A percentile compares a stretch with the other conserved stretches of the same genome.
Conservation (phyloP, 441 rosid species). For the Pelargonium citronellum region DNA sequence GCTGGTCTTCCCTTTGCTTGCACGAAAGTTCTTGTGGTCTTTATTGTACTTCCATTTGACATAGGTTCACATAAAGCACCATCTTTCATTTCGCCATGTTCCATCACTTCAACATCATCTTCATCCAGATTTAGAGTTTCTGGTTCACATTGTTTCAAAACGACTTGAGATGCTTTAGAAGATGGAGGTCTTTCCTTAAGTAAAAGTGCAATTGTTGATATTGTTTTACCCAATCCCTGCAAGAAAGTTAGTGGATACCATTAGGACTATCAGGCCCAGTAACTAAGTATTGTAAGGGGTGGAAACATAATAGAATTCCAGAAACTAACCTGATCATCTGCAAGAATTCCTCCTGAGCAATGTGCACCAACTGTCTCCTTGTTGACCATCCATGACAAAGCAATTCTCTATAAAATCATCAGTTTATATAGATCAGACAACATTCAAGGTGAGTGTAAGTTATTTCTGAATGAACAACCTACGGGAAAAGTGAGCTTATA, state of each 20-base stretch:
- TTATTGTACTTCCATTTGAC: constrained; percentile 21
- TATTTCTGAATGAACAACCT: neutral
- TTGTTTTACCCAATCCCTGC: constrained; percentile 93
- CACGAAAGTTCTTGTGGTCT: constrained; percentile 26
- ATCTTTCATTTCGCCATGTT: constrained; percentile 25
- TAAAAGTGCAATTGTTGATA: constrained; percentile 91
- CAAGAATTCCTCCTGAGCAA: constrained; percentile 95
- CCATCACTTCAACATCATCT: constrained; percentile 28
- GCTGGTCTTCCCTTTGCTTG: constrained; percentile 69
- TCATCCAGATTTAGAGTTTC: constrained; percentile 76
- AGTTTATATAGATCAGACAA: constrained; percentile 1
- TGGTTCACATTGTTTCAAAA: constrained; percentile 35
- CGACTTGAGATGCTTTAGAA: constrained; percentile 33
- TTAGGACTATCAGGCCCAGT: neutral
- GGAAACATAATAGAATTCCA: constrained; percentile 18
- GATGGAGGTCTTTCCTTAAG: constrained; percentile 70
- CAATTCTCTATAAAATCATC: constrained; percentile 67
- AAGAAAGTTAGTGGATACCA: constrained; percentile 21
- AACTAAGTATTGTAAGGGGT: constrained; percentile 2
- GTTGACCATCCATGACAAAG: constrained; percentile 92
- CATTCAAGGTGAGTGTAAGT: neutral
- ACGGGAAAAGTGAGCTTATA: neutral
- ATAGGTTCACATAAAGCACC: constrained; percentile 26
- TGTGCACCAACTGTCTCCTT: constrained; percentile 62
- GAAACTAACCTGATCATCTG: constrained; percentile 84